Percentiles rank a stretch among this genome's conserved stretches.
These are phyloP conservation scores for Aspergillus puulaauensis DNA, from an alignment of 2,329 filamentous ascomycete species.

Conservation along the genomic window DNA sequence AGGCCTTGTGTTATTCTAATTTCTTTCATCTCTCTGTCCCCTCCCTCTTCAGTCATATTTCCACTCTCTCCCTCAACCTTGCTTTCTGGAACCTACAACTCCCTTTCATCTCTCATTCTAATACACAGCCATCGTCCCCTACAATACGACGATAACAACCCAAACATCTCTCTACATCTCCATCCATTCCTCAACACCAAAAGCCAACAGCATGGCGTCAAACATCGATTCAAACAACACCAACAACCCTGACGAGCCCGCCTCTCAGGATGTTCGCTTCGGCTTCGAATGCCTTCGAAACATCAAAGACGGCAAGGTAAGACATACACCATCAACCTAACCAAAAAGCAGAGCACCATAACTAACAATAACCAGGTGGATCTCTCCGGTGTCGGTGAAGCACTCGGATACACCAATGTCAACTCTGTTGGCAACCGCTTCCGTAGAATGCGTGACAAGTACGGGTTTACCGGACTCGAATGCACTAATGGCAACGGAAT, in stretches of 20 bases:
- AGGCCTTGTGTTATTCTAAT: not conserved
- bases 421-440: slow-evolving; percentile 29
- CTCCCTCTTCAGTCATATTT: not conserved
- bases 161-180: not conserved
- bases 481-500: slow-evolving; percentile 1
- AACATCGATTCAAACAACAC: not conserved
- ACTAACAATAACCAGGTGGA: slow-evolving; percentile 25
- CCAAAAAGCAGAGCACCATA: not conserved
- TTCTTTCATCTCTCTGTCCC: not conserved
- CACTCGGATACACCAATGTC: slow-evolving; percentile 28
- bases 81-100: not conserved
- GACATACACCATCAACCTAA: not conserved
- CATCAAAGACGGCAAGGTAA: slow-evolving; percentile 18
- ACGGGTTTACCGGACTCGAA: slow-evolving; percentile 21
- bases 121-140: not conserved
- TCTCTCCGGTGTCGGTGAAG: slow-evolving; percentile 22
- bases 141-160: not conserved
- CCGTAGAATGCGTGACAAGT: slow-evolving; percentile 24
- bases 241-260: slow-evolving; percentile 3
- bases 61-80: not conserved
- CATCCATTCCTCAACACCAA: not conserved
- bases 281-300: slow-evolving; percentile 28
- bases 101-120: no score
- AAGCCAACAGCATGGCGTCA: slow-evolving; percentile 4
- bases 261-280: slow-evolving; percentile 19